These are phyloP conservation scores for Pseudogymnoascus sp. DNA, from an alignment of 2,329 filamentous ascomycete species.

Conservation along the genomic window DNA sequence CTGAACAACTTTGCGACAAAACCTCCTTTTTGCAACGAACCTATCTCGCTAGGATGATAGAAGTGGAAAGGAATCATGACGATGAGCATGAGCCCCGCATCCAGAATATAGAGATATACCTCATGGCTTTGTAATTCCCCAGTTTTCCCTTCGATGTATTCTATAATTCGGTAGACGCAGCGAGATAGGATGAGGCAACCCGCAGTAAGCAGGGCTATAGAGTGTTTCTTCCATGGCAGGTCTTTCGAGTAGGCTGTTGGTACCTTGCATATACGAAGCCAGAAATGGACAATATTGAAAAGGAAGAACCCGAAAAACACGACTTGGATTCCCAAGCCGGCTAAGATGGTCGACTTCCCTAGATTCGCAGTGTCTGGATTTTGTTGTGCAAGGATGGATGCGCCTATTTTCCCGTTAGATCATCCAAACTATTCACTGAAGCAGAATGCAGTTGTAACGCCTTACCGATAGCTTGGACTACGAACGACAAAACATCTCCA, in stretches of 20 bases:
- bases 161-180: constrained; percentile 39
- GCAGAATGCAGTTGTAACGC: no score
- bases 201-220: constrained; percentile 34
- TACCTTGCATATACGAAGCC: constrained; percentile 12
- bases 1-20: no score
- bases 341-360: constrained; percentile 37
- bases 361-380: no score
- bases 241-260: constrained; percentile 12
- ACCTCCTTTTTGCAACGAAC: no score
- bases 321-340: constrained; percentile 42
- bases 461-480: constrained; percentile 30
- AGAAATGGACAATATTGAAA: constrained; percentile 16
- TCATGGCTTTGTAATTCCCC: constrained; percentile 39
- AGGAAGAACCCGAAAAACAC: constrained; percentile 45
- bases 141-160: constrained; percentile 38
- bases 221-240: constrained; percentile 26
- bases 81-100: constrained; percentile 36
- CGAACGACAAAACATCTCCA: constrained; percentile 38
- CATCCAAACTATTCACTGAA: no score
- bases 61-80: constrained; percentile 31
- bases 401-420: no score
- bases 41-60: constrained; percentile 29
- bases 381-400: no score
- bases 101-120: constrained; percentile 39
- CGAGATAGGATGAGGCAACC: constrained; percentile 40